A percentile compares a stretch with the other conserved stretches of the same genome.
These are phyloP conservation scores for Penstemon newberryi DNA, from an alignment of 257 asterid species.

Conservation along the genomic window DNA sequence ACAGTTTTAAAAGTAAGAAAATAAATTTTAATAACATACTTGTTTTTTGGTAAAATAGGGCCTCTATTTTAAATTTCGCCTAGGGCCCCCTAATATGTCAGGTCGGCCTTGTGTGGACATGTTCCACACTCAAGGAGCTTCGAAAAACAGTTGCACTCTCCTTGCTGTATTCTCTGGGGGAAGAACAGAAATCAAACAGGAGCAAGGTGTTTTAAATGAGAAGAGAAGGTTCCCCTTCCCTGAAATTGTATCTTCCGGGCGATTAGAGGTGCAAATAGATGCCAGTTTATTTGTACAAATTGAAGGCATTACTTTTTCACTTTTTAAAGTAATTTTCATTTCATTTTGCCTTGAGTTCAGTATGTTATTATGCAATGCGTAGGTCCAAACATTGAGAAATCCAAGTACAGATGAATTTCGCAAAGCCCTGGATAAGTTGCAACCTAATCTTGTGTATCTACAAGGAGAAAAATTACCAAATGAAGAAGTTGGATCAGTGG, in stretches of 20 bases:
- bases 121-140: slow-evolving; percentile 85
- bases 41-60: too few relatives aligned
- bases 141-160: slow-evolving; percentile 74
- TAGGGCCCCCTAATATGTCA: too few relatives aligned
- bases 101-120: slow-evolving; percentile 35
- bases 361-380: slow-evolving; percentile 21
- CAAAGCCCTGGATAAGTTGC: slow-evolving; percentile 65
- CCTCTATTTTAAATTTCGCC: too few relatives aligned
- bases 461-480: slow-evolving; percentile 70
- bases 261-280: slow-evolving; percentile 68
- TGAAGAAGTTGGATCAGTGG: slow-evolving; percentile 61
- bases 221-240: slow-evolving; percentile 62
- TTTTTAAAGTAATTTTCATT: not conserved
- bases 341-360: not conserved
- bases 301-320: not conserved
- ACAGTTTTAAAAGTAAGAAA: too few relatives aligned
- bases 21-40: too few relatives aligned
- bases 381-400: slow-evolving; percentile 82
- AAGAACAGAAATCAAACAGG: slow-evolving; percentile 43
- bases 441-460: slow-evolving; percentile 78
- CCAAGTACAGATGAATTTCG: slow-evolving; percentile 72
- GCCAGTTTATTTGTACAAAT: slow-evolving; percentile 7
- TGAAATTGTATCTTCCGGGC: slow-evolving; percentile 73
- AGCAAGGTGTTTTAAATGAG: slow-evolving; percentile 47
- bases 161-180: slow-evolving; percentile 68